These are phyloP conservation scores for Apiotrichum sp. DNA, from an alignment of 1,284 basidiomycete species.

Conservation along the genomic window DNA sequence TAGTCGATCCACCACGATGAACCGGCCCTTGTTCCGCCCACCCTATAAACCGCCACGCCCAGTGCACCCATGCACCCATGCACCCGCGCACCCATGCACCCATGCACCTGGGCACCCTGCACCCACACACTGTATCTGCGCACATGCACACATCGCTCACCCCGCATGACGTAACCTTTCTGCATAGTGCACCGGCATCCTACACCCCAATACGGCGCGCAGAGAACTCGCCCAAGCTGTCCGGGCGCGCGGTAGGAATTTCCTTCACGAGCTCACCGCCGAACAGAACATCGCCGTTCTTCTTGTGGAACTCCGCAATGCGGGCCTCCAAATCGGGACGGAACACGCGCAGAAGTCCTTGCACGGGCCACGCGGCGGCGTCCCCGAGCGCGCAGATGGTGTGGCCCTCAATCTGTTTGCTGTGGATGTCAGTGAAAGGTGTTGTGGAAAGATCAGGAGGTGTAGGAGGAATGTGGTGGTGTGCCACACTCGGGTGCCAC, in stretches of 20 bases:
- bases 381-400: conserved; percentile 96
- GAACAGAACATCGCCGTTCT: conserved; percentile 79
- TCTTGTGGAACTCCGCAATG: conserved; percentile 69
- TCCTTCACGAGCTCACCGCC: conserved; percentile 61
- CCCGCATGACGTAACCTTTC: no score
- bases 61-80: no score
- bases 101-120: no score
- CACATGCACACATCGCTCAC: no score
- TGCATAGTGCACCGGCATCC: no score
- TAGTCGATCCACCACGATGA: no score
- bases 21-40: not conserved
- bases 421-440: conserved; percentile 40
- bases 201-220: no score
- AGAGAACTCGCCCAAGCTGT: no score
- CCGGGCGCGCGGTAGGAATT: no score
- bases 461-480: no score
- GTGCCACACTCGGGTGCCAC: not conserved
- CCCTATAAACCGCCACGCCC: not conserved
- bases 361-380: conserved; percentile 75
- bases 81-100: no score
- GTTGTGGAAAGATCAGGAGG: not conserved
- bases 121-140: no score
- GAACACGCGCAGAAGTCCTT: conserved; percentile 94
- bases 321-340: conserved; percentile 86
- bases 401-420: conserved; percentile 92